A percentile compares a stretch with the other conserved stretches of the same genome.
These are phyloP conservation scores for Pyrenula aspistea DNA, from an alignment of 495 filamentous ascomycete species.

Conservation along the genomic window DNA sequence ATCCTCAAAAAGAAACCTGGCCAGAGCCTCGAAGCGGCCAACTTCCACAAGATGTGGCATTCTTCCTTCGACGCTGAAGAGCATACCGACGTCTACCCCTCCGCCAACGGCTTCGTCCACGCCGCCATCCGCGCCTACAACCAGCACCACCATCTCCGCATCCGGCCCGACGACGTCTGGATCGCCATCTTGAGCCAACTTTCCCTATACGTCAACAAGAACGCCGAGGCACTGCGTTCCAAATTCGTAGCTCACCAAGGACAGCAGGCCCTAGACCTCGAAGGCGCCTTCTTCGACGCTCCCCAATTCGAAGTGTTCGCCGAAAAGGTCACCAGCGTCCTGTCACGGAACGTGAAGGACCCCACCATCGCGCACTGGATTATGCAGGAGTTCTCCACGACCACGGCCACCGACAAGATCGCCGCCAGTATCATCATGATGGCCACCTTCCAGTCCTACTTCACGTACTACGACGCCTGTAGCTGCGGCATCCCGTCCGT, in stretches of 20 bases:
- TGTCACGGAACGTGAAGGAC: constrained; percentile 24
- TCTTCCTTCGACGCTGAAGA: neutral
- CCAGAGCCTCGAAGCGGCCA: neutral
- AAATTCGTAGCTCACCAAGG: constrained; percentile 30
- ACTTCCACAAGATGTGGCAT: neutral
- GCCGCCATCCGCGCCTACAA: constrained; percentile 38
- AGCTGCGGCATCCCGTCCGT: constrained; percentile 36
- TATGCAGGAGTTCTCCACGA: constrained; percentile 28
- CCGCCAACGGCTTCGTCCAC: constrained; percentile 39
- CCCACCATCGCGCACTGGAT: constrained; percentile 25
- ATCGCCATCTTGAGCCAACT: constrained; percentile 44
- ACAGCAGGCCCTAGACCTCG: constrained; percentile 30
- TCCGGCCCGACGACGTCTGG: constrained; percentile 54
- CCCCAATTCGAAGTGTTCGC: constrained; percentile 15
- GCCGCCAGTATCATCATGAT: constrained; percentile 27
- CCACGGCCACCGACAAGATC: constrained; percentile 19
- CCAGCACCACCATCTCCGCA: constrained; percentile 37
- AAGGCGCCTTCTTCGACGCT: constrained; percentile 3
- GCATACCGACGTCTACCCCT: constrained; percentile 11
- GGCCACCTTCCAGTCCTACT: constrained; percentile 28
- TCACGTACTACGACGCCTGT: constrained; percentile 12
- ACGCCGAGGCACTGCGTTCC: constrained; percentile 30
- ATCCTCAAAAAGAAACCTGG: neutral
- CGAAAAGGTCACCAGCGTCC: constrained; percentile 12
- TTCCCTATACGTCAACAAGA: constrained; percentile 34